phyloP scores from a whole-genome alignment of 495 filamentous ascomycete species.

The Penicillium subrubescens region DNA sequence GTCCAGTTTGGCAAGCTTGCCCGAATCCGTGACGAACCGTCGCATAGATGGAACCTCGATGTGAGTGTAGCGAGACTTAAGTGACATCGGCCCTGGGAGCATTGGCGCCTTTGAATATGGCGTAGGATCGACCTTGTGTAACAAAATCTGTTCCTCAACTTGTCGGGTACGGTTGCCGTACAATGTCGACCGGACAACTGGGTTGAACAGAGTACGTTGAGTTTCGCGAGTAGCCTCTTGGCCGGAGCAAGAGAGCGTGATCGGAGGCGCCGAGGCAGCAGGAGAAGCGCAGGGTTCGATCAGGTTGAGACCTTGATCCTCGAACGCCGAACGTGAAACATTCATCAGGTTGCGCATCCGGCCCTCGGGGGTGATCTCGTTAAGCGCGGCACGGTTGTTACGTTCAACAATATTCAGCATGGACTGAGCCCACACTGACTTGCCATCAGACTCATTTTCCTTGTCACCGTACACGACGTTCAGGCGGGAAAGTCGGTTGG shows the following conservation, averaged over 20 bases:
- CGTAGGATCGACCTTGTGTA: constrained; percentile 63
- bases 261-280: constrained; percentile 81
- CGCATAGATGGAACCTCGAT: constrained; percentile 97
- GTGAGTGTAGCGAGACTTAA: constrained; percentile 80
- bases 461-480: constrained; percentile 62
- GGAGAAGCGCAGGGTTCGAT: constrained; percentile 81
- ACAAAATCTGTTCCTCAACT: constrained; percentile 73
- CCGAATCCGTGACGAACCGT: constrained; percentile 96
- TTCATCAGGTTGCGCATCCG: constrained; percentile 76
- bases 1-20: constrained; percentile 92
- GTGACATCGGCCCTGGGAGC: constrained; percentile 74
- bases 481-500: constrained; percentile 52
- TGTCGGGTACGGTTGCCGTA: constrained; percentile 61
- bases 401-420: constrained; percentile 79
- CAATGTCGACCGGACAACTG: constrained; percentile 69
- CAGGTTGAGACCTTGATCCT: constrained; percentile 66
- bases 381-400: constrained; percentile 64
- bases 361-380: constrained; percentile 71
- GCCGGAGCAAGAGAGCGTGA: constrained; percentile 75
- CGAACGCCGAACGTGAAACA: constrained; percentile 67
- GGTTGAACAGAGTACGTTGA: constrained; percentile 77
- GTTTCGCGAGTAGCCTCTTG: constrained; percentile 67
- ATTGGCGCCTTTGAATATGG: constrained; percentile 63
- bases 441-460: constrained; percentile 43
- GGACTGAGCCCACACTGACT: constrained; percentile 67